Conservation (phyloP, 805 yeast genomes). For the Saturnispora dispora region DNA sequence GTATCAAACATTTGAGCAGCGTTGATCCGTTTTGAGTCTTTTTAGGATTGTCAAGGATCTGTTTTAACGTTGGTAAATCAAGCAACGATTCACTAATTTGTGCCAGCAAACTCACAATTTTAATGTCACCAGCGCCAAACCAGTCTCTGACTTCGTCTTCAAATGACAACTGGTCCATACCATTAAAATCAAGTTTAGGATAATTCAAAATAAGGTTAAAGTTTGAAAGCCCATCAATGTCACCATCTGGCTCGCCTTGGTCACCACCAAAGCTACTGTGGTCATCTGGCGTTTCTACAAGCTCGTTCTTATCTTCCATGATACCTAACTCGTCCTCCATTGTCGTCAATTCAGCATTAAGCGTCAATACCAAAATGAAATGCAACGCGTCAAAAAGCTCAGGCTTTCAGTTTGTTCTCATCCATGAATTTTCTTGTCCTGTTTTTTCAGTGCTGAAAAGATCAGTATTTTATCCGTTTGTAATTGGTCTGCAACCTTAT, state of each 20-base stretch:
- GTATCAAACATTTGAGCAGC: slow-evolving; percentile 1
- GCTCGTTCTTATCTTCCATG: slow-evolving; percentile 25
- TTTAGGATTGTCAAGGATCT: neutral
- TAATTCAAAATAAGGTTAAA: slow-evolving; percentile 27
- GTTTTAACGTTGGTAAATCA: neutral
- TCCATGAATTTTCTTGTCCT: neutral
- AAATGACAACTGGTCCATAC: slow-evolving; percentile 29
- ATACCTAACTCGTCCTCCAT: slow-evolving; percentile 22
- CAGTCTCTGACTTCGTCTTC: slow-evolving; percentile 34
- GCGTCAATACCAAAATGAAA: neutral
- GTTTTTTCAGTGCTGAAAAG: neutral
- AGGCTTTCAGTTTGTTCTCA: neutral
- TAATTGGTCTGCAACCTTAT: neutral
- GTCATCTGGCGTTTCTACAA: slow-evolving; percentile 25
- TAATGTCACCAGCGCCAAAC: slow-evolving; percentile 28
- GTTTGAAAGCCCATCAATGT: slow-evolving; percentile 27
- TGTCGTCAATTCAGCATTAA: neutral
- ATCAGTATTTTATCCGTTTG: neutral
- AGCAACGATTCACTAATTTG: slow-evolving; percentile 1
- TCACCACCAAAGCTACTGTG: slow-evolving; percentile 14
- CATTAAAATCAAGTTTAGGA: slow-evolving; percentile 38
- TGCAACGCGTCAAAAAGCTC: slow-evolving; percentile 2
- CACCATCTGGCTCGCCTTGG: slow-evolving; percentile 20
- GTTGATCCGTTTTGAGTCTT: slow-evolving; percentile 1
- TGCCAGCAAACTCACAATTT: slow-evolving; percentile 15